These are phyloP conservation scores for Rostrohypoxylon terebratum DNA, from an alignment of 495 filamentous ascomycete genomes.

Conservation along the genomic window DNA sequence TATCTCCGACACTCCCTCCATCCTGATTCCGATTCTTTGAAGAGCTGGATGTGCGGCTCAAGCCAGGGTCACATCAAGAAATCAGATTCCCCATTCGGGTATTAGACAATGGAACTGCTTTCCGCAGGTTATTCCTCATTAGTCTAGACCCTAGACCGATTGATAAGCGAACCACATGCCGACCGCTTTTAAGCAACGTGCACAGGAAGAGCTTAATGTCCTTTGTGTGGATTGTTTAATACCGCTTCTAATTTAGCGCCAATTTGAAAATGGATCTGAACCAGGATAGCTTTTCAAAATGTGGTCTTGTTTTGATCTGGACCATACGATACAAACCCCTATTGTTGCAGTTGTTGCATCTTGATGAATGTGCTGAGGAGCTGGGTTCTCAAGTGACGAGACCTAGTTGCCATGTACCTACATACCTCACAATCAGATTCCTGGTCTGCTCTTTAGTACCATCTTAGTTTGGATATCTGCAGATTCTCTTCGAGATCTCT, in stretches of 20 bases:
- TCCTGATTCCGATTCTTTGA: not conserved
- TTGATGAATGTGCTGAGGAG: not conserved
- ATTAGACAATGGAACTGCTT: conserved; percentile 12
- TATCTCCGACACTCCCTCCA: conserved; percentile 23
- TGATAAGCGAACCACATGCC: conserved; percentile 39
- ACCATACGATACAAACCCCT: conserved; percentile 10
- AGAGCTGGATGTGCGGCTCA: conserved; percentile 37
- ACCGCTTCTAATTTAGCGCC: conserved; percentile 32
- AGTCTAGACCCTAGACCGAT: conserved; percentile 31
- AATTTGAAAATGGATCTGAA: conserved; percentile 20
- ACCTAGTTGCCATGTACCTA: not conserved
- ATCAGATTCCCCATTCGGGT: not conserved
- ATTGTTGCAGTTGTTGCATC: too few relatives aligned
- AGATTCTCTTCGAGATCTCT: not conserved
- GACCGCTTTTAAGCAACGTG: conserved; percentile 29
- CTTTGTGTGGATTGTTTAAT: conserved; percentile 32
- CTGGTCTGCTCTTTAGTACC: not conserved
- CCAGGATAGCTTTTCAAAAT: conserved; percentile 6
- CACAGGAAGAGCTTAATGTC: conserved; percentile 13
- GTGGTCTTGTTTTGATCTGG: not conserved
- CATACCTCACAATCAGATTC: not conserved
- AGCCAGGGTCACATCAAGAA: conserved; percentile 28
- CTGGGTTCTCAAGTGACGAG: not conserved
- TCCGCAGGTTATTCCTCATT: conserved; percentile 16
- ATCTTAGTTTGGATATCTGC: not conserved